phyloP scores from a whole-genome alignment of 768 basidiomycete species.

The Hemileccinum rubropunctum region DNA sequence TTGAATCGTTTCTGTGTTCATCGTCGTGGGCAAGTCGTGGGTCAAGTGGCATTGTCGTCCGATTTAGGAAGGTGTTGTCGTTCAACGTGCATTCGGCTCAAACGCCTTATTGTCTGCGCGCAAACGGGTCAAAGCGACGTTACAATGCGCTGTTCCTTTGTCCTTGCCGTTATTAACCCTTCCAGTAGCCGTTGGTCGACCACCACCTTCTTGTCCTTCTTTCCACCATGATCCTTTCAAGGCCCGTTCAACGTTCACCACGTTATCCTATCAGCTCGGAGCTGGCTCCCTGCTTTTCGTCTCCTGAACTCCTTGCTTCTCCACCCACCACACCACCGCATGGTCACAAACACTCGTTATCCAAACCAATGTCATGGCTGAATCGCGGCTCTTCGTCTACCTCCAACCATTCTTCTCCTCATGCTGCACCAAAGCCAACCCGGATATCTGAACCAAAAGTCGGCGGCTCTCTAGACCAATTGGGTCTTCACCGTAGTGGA shows the following conservation, averaged over 20 bases:
- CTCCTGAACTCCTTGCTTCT: constrained; percentile 22
- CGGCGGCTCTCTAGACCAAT: constrained; percentile 31
- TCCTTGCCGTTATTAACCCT: constrained; percentile 7
- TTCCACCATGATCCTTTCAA: constrained; percentile 27
- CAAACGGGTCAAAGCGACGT: constrained; percentile 3
- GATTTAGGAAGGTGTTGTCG: constrained; percentile 25
- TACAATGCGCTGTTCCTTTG: background rate
- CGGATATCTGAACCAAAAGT: constrained; percentile 46
- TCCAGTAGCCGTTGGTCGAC: background rate
- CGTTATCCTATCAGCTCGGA: constrained; percentile 18
- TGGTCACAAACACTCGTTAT: constrained; percentile 36
- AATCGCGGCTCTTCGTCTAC: constrained; percentile 35
- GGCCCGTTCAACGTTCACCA: constrained; percentile 19
- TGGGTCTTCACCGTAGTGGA: constrained; percentile 39
- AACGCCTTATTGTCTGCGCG: constrained; percentile 16
- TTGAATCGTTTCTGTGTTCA: constrained; percentile 27
- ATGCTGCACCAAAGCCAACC: constrained; percentile 36
- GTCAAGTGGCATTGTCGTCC: constrained; percentile 18
- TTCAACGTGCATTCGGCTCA: constrained; percentile 7
- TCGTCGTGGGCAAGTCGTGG: too few relatives aligned
- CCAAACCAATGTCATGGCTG: constrained; percentile 44
- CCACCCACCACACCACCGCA: constrained; percentile 30
- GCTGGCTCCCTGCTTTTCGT: constrained; percentile 25
- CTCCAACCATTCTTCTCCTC: constrained; percentile 23
- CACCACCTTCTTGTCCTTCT: background rate